Base-by-base conservation (phyloP, 257 asterid genomes). In the Osmanthus fragrans region DNA sequence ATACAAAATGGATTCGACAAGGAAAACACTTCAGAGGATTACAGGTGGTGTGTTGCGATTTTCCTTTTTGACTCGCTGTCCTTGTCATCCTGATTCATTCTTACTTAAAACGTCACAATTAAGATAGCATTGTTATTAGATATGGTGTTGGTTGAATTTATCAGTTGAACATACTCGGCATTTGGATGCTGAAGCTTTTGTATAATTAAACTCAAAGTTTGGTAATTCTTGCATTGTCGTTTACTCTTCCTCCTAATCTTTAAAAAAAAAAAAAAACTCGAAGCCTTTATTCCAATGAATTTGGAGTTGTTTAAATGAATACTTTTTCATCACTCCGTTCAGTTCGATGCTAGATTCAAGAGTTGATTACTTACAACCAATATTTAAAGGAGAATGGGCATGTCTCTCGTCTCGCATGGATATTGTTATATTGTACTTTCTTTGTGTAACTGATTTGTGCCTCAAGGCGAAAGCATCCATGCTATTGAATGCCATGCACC, bases 1-100 rank as follows among this genome's bases (percentile, higher is more conserved):
- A 73, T 93, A 96, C 89, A 93, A 79, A 87, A 93, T 96, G 98
- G 99, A 96, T 73, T 85, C 94, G 47, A 83, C 96, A 23, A 86
- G 96, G 87, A 93, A 90, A 83, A 90, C 96, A 3, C 92, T 93
- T 77, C 94, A 86, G 75, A 88, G 98, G 81, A 92, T 96, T 78
- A 82, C 94, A 89, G 93, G 97, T 92, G 83, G 85, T 83, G 64
- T 77, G 37, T 70, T 83, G 79, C 79, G 42, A 30, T 81, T 77
- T 75, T 47, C 67, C 76, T 30, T 49, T 16, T 79, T 66, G 6
- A 16, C 68, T 81, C 29, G 42, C 68, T 36, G 39, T 42, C 72
- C 30, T 2, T 39, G 72, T 45, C 73, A 47, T 79, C 45, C 63
- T 45, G 8, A 33, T 42, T 40, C 16, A 42, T 42, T 42, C 51